Evolutionary conservation across 805 yeast species (phyloP).

Genomic region (Sungouiozyma intestinalis): DNA sequence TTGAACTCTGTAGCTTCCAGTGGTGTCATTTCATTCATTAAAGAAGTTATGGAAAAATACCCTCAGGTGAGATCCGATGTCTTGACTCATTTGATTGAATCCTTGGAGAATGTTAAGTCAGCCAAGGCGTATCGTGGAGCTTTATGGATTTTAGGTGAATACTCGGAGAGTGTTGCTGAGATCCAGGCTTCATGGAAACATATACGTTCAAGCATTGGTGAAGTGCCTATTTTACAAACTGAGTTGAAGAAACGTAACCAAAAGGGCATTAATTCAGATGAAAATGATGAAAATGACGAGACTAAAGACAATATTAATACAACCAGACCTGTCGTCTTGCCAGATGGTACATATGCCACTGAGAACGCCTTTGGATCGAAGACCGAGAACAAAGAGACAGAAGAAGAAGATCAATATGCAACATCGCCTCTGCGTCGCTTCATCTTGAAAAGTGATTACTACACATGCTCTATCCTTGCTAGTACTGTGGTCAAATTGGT

Average conservation of each 20-base stretch:
- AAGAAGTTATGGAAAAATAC: conserved; percentile 88
- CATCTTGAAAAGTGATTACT: conserved; percentile 79
- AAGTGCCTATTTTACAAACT: conserved; percentile 75
- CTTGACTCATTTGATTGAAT: conserved; percentile 46
- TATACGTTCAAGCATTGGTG: conserved; percentile 76
- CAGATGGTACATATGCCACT: conserved; percentile 99
- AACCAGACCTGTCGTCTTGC: conserved; percentile 72
- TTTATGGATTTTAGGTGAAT: conserved; percentile 94
- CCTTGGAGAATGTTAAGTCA: conserved; percentile 61
- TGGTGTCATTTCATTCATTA: conserved; percentile 83
- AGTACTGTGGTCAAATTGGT: conserved; percentile 83
- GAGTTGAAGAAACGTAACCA: conserved; percentile 42
- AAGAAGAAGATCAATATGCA: conserved; percentile 37
- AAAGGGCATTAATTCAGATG: conserved; percentile 28
- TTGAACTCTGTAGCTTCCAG: conserved; percentile 76
- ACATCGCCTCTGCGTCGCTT: conserved; percentile 73
- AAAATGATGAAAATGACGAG: conserved; percentile 19
- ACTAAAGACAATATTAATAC: conserved; percentile 23
- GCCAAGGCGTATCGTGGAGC: conserved; percentile 92
- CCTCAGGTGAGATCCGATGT: conserved; percentile 66
- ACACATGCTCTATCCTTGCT: conserved; percentile 78
- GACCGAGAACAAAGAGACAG: conserved; percentile 75
- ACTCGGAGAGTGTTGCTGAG: conserved; percentile 56
- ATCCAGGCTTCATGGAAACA: conserved; percentile 81
- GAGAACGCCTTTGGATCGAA: conserved; percentile 79